Conservation (phyloP, 2,329 filamentous ascomycete genomes). For the Fusarium sacchari region DNA sequence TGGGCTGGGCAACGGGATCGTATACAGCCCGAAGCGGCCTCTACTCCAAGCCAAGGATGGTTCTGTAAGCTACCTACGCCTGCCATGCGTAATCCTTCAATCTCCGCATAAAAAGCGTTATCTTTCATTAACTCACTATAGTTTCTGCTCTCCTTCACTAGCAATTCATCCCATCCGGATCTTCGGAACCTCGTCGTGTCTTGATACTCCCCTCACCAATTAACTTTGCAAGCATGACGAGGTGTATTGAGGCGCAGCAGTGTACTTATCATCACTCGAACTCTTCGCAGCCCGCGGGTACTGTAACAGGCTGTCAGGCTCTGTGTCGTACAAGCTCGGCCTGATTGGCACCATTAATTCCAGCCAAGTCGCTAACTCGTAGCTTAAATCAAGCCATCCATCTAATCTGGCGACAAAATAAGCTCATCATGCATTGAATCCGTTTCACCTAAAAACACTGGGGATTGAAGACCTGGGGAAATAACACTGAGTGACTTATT, state of each 20-base stretch:
- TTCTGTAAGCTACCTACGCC: slow-evolving; percentile 9
- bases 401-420: slow-evolving; percentile 9
- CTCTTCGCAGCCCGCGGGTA: neutral
- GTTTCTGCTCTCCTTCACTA: neutral
- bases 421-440: slow-evolving; percentile 8
- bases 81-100: neutral
- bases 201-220: neutral
- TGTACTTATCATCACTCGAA: slow-evolving; percentile 4
- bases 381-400: slow-evolving; percentile 28
- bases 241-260: slow-evolving; percentile 28
- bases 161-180: neutral
- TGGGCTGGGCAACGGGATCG: slow-evolving; percentile 22
- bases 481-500: neutral
- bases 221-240: neutral
- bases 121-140: neutral
- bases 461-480: slow-evolving; percentile 8
- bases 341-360: slow-evolving; percentile 16
- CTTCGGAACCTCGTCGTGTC: neutral
- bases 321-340: neutral
- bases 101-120: neutral
- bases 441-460: slow-evolving; percentile 7
- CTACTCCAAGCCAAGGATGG: slow-evolving; percentile 1
- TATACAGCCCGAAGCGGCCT: slow-evolving; percentile 22
- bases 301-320: neutral
- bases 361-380: slow-evolving; percentile 18